A percentile compares a stretch with the other conserved stretches of the same genome.
These are phyloP conservation scores for Tephrocybe sp. DNA, from an alignment of 768 basidiomycete genomes.

Conservation along the genomic window DNA sequence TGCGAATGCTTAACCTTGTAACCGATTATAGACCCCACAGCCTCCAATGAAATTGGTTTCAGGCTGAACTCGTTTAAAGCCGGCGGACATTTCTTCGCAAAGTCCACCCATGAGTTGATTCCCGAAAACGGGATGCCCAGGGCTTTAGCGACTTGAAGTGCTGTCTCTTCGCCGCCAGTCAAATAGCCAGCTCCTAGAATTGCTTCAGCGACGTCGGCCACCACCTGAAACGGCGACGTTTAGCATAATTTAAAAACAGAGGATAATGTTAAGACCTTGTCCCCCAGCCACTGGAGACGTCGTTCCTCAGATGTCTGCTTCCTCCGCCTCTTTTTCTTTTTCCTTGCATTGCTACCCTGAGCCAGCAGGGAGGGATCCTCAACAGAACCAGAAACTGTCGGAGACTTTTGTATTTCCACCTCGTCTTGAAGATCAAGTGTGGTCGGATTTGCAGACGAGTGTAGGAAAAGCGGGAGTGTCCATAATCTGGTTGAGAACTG, in stretches of 20 bases:
- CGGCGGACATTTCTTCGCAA: constrained; percentile 45
- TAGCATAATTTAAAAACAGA: background rate
- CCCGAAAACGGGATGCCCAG: constrained; percentile 63
- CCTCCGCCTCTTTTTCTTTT: constrained; percentile 33
- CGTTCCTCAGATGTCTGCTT: constrained; percentile 30
- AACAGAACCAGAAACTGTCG: background rate
- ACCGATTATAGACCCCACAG: constrained; percentile 63
- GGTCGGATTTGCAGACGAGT: constrained; percentile 1
- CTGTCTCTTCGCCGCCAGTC: constrained; percentile 66
- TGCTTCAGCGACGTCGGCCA: constrained; percentile 85
- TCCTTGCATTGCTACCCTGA: constrained; percentile 15
- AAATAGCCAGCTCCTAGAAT: constrained; percentile 81
- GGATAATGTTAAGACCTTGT: constrained; percentile 55
- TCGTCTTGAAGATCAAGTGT: background rate
- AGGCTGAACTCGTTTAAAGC: constrained; percentile 43
- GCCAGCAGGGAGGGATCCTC: background rate
- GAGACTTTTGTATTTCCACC: background rate
- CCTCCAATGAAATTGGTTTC: constrained; percentile 44
- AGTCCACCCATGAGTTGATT: constrained; percentile 72
- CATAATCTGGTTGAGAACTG: constrained; percentile 66
- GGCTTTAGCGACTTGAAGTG: constrained; percentile 60
- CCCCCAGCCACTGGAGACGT: constrained; percentile 54
- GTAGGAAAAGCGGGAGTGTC: constrained; percentile 48
- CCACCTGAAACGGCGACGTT: constrained; percentile 40
- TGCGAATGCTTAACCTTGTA: constrained; percentile 59